These are phyloP conservation scores for Syzygium jambos DNA, from an alignment of 345 rosid genomes.

Conservation along the genomic window DNA sequence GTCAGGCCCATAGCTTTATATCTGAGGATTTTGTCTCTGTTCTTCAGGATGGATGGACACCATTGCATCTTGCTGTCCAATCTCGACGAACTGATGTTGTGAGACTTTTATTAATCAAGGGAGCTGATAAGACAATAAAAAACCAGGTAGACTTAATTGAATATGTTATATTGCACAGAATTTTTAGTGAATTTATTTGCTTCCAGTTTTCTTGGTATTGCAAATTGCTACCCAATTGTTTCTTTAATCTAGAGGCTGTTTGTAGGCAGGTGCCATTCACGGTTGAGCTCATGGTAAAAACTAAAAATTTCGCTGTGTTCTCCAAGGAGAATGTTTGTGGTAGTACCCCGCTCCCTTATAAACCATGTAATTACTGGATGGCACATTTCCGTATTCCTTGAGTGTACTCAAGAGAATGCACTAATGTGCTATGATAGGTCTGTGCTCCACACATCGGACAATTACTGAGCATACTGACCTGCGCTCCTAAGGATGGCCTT, in stretches of 20 bases:
- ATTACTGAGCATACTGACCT: background rate
- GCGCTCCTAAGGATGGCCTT: background rate
- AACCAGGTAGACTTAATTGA: slow-evolving; percentile 28
- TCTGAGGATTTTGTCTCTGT: background rate
- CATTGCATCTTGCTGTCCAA: slow-evolving; percentile 91
- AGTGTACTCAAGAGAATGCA: background rate
- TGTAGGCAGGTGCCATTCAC: background rate
- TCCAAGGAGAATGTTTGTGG: background rate
- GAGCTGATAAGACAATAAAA: slow-evolving; percentile 57
- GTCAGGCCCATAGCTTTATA: background rate
- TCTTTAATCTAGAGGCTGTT: background rate
- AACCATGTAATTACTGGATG: background rate
- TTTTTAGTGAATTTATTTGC: background rate
- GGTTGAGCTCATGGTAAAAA: background rate
- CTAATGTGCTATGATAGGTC: background rate
- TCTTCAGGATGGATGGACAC: slow-evolving; percentile 92
- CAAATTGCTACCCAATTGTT: background rate
- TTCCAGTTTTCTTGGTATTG: background rate
- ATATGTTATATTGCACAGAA: background rate
- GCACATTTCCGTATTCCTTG: background rate
- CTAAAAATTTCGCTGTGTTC: background rate
- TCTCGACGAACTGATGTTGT: slow-evolving; percentile 68
- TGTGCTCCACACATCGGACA: background rate
- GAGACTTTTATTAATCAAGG: slow-evolving; percentile 71
- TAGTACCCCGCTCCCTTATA: background rate